Evolutionary conservation across 331 rosid genomes (phyloP), one percentile per base, ranked within the genome.

Genomic region (Acacia pycnantha): DNA sequence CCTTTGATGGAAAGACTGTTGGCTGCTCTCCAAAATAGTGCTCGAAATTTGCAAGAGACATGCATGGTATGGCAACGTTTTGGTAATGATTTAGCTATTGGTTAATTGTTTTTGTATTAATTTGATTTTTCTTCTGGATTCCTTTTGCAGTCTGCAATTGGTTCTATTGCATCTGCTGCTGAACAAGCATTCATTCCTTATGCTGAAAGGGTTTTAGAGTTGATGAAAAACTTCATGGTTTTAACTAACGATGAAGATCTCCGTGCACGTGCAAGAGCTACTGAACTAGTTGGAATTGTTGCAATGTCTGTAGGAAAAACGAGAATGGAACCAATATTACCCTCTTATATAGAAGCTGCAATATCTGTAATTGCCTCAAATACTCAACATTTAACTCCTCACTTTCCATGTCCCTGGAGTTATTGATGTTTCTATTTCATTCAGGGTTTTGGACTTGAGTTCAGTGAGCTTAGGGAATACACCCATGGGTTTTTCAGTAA

Each of bases 401-500:
- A 79, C 75, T 26, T 84, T 72, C 40, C 51, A 65, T 74, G 71
- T 22, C 64, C 76, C 50, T 74, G 44, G 37, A 62, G 61, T 56
- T 77, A 77, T 83, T 85, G 56, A 77, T 79, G 48, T 44, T 64
- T 48, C 21, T 84, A 67, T 74, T 82, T 73, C 83, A 78, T 78
- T 78, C 81, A 96, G 99, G 99, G 99, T 75, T 96, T 94, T 85
- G 90, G 93, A 66, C 85, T 96, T 81, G 99, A 94, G 76, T 96
- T 77, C 56, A 96, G 99, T 81, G 98, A 96, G 85, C 95, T 96
- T 77, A 92, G 99, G 56, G 99, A 96, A 94, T 96, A 94, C 87
- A 94, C 97, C 43, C 98, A 96, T 81, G 99, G 99, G 64, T 96
- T 94, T 89, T 96, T 96, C 90, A 92, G 99, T 88, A 96, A 96